Conservation (phyloP, 352 stramenopile genomes). For the Saprolegnia parasitica region DNA sequence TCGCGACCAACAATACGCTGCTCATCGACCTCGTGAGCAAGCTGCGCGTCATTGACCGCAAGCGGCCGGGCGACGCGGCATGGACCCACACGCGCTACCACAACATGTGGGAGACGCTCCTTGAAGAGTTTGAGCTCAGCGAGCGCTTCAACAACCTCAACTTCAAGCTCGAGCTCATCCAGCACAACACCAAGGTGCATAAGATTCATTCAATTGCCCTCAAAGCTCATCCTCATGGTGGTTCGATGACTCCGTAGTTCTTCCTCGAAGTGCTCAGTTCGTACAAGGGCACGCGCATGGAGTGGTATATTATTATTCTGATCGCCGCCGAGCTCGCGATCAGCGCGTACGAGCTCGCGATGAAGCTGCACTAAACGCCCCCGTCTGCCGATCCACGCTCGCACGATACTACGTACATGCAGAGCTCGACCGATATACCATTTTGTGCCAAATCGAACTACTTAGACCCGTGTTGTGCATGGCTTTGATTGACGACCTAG, state of each 20-base stretch:
- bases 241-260: slow-evolving; percentile 88
- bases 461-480: no score
- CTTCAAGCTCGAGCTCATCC: slow-evolving; percentile 96
- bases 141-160: slow-evolving; percentile 95
- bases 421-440: no score
- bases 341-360: slow-evolving; percentile 72
- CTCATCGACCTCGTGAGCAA: slow-evolving; percentile 96
- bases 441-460: no score
- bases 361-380: slow-evolving; percentile 58
- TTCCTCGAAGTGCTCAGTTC: slow-evolving; percentile 96
- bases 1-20: slow-evolving; percentile 95
- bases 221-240: no score
- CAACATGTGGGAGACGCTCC: slow-evolving; percentile 82
- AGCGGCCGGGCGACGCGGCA: slow-evolving; percentile 85
- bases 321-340: slow-evolving; percentile 94
- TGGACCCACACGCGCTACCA: slow-evolving; percentile 96
- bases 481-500: no score
- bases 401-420: no score
- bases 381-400: no score
- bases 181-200: slow-evolving; percentile 94
- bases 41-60: slow-evolving; percentile 93
- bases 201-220: no score
- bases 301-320: slow-evolving; percentile 98
- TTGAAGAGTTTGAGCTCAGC: slow-evolving; percentile 92
- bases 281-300: slow-evolving; percentile 91